phyloP scores from a whole-genome alignment of 2,329 filamentous ascomycete species.

The Ophiostoma fasciatum region DNA sequence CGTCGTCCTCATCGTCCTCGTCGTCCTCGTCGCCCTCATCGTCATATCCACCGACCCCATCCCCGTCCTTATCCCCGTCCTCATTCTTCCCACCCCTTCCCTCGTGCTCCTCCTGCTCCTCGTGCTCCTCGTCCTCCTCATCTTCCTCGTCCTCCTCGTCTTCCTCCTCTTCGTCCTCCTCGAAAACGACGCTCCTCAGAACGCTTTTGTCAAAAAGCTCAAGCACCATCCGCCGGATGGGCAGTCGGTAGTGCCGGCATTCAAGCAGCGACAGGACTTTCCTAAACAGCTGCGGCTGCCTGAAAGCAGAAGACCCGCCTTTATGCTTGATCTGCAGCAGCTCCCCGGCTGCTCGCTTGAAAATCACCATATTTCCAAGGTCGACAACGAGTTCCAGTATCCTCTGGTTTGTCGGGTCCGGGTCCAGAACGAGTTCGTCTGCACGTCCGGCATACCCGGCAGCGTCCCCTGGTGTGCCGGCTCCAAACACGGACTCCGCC shows the following conservation, averaged over 20 bases:
- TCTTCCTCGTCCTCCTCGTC: conserved; percentile 35
- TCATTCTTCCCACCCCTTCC: conserved; percentile 19
- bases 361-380: conserved; percentile 83
- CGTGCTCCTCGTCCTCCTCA: conserved; percentile 19
- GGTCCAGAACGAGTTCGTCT: conserved; percentile 21
- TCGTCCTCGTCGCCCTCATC: conserved; percentile 32
- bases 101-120: conserved; percentile 18
- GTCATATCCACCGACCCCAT: conserved; percentile 13
- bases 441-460: conserved; percentile 14
- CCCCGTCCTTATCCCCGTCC: conserved; percentile 16
- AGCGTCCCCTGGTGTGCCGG: conserved; percentile 12
- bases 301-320: conserved; percentile 60
- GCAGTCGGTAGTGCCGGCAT: conserved; percentile 76
- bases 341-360: conserved; percentile 73
- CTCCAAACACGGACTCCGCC: conserved; percentile 15
- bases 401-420: conserved; percentile 46
- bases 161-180: conserved; percentile 40
- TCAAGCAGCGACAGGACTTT: conserved; percentile 77
- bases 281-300: conserved; percentile 63
- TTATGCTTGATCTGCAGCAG: conserved; percentile 65
- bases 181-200: conserved; percentile 69
- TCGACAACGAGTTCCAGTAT: conserved; percentile 78
- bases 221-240: conserved; percentile 76
- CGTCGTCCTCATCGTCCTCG: conserved; percentile 22
- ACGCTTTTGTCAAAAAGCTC: conserved; percentile 90